Base-by-base conservation (phyloP, 306 rosid species). In the apple (Malus domestica) region DNA sequence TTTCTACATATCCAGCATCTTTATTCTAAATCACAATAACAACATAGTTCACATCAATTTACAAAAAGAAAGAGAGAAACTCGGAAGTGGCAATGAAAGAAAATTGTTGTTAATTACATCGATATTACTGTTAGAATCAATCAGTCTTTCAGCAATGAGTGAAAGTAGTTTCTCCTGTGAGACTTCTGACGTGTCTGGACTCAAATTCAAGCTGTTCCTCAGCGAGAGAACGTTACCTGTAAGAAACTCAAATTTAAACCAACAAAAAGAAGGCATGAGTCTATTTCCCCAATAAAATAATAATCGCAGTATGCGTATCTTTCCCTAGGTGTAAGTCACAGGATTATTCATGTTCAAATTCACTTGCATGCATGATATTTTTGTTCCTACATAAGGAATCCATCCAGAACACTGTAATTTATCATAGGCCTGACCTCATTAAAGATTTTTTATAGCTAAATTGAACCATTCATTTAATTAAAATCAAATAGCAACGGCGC, bases 111-210 rank as follows among this genome's bases (percentile, higher is more conserved):
- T 80, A 70, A 85, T 85, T 91, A 96, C 99, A 83, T 88, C 71
- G 81, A 80, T 86, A 80, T 93, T 89, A 85, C 90, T 87, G 75
- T 96, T 96, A 60, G 97, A 90, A 81, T 96, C 99, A 82, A 93
- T 89, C 76, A 96, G 77, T 73, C 94, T 85, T 67, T 90, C 99
- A 45, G 98, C 98, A 76, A 96, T 93, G 71, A 96, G 83, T 11
- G 98, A 88, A 69, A 96, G 95, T 76, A 96, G 83, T 83, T 91
- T 93, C 89, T 96, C 98, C 85, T 93, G 99, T 16, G 99, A 93
- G 79, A 96, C 90, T 86, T 93, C 98, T 58, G 89, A 69, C 33
- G 88, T 85, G 82, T 96, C 98, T 29, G 94, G 84, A 75, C 93
- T 89, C 88, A 96, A 80, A 86, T 78, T 83, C 78, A 96, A 80